Conservation (phyloP, 306 rosid genomes). For the Medicago truncatula region MtrunA17r5.0-ANR NC_053048.1:46656501-46657000, state of each 20-base stretch:
- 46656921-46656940: no score
- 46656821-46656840: neutral
- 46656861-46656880: neutral
- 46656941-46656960: no score
- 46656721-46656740: constrained; percentile 37
- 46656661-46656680: constrained; percentile 27
- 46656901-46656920: no score
- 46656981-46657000: constrained; percentile 14
- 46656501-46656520: constrained; percentile 96
- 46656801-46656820: constrained; percentile 72
- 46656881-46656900: no score
- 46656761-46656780: constrained; percentile 99
- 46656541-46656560: constrained; percentile 93
- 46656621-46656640: neutral
- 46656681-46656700: constrained; percentile 14
- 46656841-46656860: neutral
- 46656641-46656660: constrained; percentile 21
- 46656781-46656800: constrained; percentile 98
- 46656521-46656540: constrained; percentile 98
- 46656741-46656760: constrained; percentile 89
- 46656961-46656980: neutral
- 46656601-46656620: constrained; percentile 49
- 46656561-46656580: constrained; percentile 92
- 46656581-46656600: constrained; percentile 97
- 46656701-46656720: constrained; percentile 12